Base-by-base conservation (phyloP, 2,329 filamentous ascomycete genomes). In the Metarhizium guizhouense region DNA sequence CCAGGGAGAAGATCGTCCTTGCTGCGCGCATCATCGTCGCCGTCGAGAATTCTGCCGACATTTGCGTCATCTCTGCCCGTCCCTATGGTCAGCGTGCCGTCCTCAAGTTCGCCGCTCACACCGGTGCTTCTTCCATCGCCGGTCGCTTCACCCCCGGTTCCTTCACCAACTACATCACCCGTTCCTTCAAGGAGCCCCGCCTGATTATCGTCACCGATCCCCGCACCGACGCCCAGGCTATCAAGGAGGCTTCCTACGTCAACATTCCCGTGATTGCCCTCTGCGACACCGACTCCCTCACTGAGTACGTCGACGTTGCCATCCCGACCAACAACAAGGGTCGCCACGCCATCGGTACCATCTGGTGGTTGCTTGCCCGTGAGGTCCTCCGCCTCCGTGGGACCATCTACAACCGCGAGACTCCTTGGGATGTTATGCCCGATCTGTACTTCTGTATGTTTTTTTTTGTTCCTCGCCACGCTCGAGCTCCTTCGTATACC, bases 151-250 rank as follows among this genome's bases (percentile, higher is more conserved):
- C 94, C 74, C 94, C 94, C 76, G 94, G 94, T 89, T 96, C 93
- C 79, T 99, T 99, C 88, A 99, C 94, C 85, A 99, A 99, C 87
- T 99, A 99, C 88, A 99, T 99, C 88, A 99, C 95, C 78, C 93
- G 94, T 73, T 97, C 94, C 65, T 99, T 99, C 91, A 96, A 96
- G 87, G 94, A 99, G 84, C 94, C 94, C 74, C 95, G 95, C 78
- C 85, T 99, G 74, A 97, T 99, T 79, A 86, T 99, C 76, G 94
- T 99, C 72, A 99, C 94, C 80, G 94, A 99, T 78, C 94, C 94
- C 70, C 93, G 95, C 80, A 99, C 95, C 82, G 94, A 99, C 72
- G 90, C 94, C 75, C 94, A 99, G 86, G 94, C 94, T 73, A 99
- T 99, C 87, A 97, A 96, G 88, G 94, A 99, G 84, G 94, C 95